Conservation (phyloP, 176 grass and related monocot species). For the Thalia dealbata region DNA sequence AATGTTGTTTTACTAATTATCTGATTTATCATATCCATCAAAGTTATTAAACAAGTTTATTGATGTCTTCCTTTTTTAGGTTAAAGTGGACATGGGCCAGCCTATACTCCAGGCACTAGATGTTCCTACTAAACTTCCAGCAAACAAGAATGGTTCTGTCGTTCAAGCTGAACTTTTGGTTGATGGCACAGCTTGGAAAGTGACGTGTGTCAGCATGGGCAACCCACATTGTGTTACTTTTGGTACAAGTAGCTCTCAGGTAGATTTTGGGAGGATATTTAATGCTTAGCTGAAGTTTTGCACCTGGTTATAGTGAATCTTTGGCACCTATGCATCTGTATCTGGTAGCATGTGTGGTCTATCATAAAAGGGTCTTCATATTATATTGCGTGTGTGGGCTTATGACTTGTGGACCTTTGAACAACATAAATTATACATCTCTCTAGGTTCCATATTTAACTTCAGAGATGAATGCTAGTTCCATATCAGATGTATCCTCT, state of each 20-base stretch:
- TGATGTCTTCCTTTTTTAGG: conserved; percentile 28
- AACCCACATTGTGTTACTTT: conserved; percentile 94
- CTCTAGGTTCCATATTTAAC: too few species aligned
- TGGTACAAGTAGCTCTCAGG: conserved; percentile 46
- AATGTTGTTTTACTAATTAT: neutral
- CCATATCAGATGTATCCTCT: conserved; percentile 18
- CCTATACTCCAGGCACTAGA: conserved; percentile 55
- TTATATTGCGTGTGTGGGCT: neutral
- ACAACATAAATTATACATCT: too few species aligned
- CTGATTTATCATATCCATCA: neutral
- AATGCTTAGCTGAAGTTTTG: neutral
- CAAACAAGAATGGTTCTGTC: conserved; percentile 54
- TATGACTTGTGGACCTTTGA: neutral
- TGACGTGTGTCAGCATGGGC: conserved; percentile 99
- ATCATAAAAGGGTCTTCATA: neutral
- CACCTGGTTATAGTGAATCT: neutral
- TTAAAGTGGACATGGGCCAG: conserved; percentile 90
- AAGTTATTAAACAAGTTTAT: neutral
- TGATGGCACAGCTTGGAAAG: conserved; percentile 66
- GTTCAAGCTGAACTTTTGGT: conserved; percentile 59
- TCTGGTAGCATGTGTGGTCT: neutral
- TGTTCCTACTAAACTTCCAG: conserved; percentile 70
- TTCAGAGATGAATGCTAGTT: conserved; percentile 19
- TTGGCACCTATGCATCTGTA: neutral
- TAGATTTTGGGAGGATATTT: conserved; percentile 17